These are phyloP conservation scores for Asterochloris sp. DNA, from an alignment of 139 green algal genomes.

Conservation along the genomic window DNA sequence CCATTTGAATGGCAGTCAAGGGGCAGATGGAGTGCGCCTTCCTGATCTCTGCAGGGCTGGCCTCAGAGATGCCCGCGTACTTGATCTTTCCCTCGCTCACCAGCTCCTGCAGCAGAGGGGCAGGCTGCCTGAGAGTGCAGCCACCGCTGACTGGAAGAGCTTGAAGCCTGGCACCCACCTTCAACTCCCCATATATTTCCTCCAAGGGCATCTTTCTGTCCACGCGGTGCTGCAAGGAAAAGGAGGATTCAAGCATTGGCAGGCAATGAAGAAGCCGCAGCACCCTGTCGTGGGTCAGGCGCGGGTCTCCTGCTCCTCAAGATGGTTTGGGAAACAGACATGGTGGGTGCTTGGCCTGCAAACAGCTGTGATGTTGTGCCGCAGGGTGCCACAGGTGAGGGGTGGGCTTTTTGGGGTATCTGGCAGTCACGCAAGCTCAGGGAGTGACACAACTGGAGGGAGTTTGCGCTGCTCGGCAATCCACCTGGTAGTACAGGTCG, in stretches of 20 bases:
- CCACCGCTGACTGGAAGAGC: neutral
- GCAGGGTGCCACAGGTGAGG: too few relatives aligned
- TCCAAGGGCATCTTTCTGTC: constrained; percentile 57
- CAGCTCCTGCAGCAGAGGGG: constrained; percentile 30
- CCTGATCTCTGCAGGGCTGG: constrained; percentile 51
- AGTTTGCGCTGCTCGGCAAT: too few relatives aligned
- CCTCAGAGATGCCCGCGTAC: constrained; percentile 72
- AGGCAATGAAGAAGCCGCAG: too few relatives aligned
- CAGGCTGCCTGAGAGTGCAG: neutral
- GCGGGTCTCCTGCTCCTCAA: too few relatives aligned
- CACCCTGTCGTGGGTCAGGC: too few relatives aligned
- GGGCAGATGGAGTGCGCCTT: constrained; percentile 59
- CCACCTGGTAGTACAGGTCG: constrained; percentile 50
- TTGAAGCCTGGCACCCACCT: constrained; percentile 26
- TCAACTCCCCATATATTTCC: constrained; percentile 54
- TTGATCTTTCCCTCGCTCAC: constrained; percentile 68
- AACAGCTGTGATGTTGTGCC: too few relatives aligned
- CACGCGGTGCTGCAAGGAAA: constrained; percentile 28
- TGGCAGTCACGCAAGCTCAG: neutral
- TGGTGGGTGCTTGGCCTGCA: too few relatives aligned
- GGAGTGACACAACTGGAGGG: neutral
- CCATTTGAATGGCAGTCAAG: constrained; percentile 67
- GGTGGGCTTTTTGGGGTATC: neutral
- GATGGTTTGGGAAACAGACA: too few relatives aligned
- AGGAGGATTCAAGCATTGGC: too few relatives aligned